A percentile compares a stretch with the other conserved stretches of the same genome.
phyloP scores from a whole-genome alignment of 73 alveolate genomes.

The Symbiodinium pilosum region DNA sequence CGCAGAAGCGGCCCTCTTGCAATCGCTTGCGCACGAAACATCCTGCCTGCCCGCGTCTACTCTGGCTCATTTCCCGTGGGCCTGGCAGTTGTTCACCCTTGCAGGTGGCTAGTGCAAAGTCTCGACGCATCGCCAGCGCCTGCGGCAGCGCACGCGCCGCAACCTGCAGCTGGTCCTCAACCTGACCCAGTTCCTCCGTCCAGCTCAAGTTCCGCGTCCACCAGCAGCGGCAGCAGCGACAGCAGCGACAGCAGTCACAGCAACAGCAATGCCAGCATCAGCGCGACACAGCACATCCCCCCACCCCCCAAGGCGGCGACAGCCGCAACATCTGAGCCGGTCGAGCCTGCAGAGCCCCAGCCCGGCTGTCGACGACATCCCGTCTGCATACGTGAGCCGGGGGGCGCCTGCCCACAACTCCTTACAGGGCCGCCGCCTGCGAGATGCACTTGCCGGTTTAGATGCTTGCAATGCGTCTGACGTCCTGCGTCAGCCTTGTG shows the following conservation, averaged over 20 bases:
- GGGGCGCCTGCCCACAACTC: not conserved
- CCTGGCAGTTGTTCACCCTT: too few relatives aligned
- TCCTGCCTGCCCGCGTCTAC: not conserved
- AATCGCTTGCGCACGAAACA: not conserved
- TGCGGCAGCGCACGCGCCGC: not conserved
- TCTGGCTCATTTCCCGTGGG: not conserved
- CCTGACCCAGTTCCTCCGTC: not conserved
- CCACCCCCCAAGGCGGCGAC: too few relatives aligned
- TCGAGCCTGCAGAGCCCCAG: not conserved
- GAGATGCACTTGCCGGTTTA: not conserved
- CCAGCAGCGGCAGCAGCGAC: too few relatives aligned
- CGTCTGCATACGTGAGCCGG: not conserved
- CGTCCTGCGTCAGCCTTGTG: not conserved
- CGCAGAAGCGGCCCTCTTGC: not conserved
- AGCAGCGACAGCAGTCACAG: too few relatives aligned
- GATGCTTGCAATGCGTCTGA: not conserved
- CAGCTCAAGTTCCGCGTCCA: not conserved
- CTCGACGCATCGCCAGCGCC: not conserved
- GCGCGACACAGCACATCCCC: too few relatives aligned
- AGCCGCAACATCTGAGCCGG: not conserved
- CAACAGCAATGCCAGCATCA: too few relatives aligned
- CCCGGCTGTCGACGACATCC: not conserved
- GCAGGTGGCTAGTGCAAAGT: too few relatives aligned
- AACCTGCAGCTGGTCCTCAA: not conserved
- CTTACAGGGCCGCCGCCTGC: not conserved